Conservation (phyloP, 192 early-diverging fungal genomes). For the Linderina pennispora region DNA sequence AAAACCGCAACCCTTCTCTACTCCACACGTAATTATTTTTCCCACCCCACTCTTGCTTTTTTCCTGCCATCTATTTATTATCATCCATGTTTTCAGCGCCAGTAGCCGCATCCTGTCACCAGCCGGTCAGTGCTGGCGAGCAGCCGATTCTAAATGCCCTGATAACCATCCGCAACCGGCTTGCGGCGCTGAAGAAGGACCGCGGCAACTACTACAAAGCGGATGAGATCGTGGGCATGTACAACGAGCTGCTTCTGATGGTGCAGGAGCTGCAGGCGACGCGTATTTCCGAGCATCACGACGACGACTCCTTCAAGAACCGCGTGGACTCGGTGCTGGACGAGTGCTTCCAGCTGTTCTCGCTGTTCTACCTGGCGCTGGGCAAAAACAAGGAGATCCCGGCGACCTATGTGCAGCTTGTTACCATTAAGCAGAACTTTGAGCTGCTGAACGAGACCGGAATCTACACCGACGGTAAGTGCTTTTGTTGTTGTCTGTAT, state of each 20-base stretch:
- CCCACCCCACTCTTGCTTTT: too few relatives aligned
- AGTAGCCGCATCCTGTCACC: conserved; percentile 7
- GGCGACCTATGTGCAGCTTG: conserved; percentile 69
- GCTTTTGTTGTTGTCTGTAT: too few relatives aligned
- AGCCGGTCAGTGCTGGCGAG: conserved; percentile 40
- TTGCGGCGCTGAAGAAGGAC: conserved; percentile 70
- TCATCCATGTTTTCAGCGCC: conserved; percentile 43
- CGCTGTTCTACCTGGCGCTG: conserved; percentile 68
- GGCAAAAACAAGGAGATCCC: conserved; percentile 73
- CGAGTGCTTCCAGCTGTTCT: conserved; percentile 70
- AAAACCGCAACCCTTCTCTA: too few relatives aligned
- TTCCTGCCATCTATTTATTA: too few relatives aligned
- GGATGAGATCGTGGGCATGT: conserved; percentile 56
- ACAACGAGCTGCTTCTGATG: conserved; percentile 53
- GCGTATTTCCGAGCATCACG: conserved; percentile 45
- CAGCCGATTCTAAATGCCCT: conserved; percentile 61
- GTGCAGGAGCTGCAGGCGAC: conserved; percentile 42
- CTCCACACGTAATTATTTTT: too few relatives aligned
- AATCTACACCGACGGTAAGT: conserved; percentile 54
- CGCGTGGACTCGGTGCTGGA: conserved; percentile 66
- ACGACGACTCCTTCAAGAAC: conserved; percentile 49
- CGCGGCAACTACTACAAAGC: conserved; percentile 59
- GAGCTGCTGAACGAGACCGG: conserved; percentile 56
- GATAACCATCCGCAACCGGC: conserved; percentile 61
- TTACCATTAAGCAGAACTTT: conserved; percentile 68